Percentiles rank a stretch among this genome's conserved stretches.
These are phyloP conservation scores for Trichoderma atroviride DNA, from an alignment of 2,329 filamentous ascomycete genomes.

Conservation along the genomic window DNA sequence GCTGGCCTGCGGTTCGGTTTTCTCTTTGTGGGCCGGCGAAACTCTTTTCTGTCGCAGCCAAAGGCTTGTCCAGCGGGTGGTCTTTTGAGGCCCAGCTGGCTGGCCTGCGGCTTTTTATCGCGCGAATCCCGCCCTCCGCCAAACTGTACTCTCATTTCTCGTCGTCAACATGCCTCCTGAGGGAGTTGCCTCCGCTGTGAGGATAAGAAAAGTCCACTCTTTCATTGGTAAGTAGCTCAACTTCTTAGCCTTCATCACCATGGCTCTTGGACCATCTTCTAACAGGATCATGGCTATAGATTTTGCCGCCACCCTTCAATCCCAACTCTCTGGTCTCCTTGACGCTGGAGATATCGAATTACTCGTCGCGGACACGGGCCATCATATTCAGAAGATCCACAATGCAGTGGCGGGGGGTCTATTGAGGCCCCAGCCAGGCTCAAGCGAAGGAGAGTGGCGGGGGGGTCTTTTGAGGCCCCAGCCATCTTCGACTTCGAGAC, in stretches of 20 bases:
- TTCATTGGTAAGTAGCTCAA: slow-evolving; percentile 28
- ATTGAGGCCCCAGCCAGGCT: slow-evolving; percentile 9
- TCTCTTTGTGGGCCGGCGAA: too few species aligned
- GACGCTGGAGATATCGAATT: slow-evolving; percentile 47
- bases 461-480: too few species aligned
- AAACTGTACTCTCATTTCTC: neutral
- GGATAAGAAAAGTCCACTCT: slow-evolving; percentile 33
- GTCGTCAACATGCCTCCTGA: slow-evolving; percentile 30
- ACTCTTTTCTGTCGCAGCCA: too few species aligned
- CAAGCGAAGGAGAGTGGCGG: too few species aligned
- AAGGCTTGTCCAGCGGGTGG: too few species aligned
- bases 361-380: slow-evolving; percentile 38
- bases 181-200: slow-evolving; percentile 27
- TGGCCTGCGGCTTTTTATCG: neutral
- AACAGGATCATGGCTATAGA: slow-evolving; percentile 30
- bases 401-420: too few species aligned
- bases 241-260: neutral
- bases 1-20: too few species aligned
- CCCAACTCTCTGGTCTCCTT: slow-evolving; percentile 30
- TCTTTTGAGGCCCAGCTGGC: too few species aligned
- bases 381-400: slow-evolving; percentile 34
- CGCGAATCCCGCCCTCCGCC: neutral
- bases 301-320: slow-evolving; percentile 35
- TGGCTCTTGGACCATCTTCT: neutral
- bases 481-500: slow-evolving; percentile 32